Conservation (phyloP, 2,329 filamentous ascomycete genomes). For the Gliomastix tumulicola region DNA sequence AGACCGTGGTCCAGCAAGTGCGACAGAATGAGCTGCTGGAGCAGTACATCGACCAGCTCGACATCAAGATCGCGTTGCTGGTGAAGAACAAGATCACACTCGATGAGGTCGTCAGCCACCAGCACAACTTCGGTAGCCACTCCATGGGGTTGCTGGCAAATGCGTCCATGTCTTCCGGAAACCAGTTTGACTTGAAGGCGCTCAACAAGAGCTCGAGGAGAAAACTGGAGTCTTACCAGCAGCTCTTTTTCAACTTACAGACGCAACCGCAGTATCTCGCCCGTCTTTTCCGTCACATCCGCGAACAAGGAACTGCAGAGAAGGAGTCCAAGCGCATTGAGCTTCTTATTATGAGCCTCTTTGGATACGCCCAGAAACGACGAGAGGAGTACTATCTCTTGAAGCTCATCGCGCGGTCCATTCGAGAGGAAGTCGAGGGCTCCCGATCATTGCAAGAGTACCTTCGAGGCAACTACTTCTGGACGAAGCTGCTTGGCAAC, state of each 20-base stretch:
- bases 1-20: constrained; percentile 95
- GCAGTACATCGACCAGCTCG: constrained; percentile 95
- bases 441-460: constrained; percentile 75
- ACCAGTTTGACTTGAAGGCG: constrained; percentile 94
- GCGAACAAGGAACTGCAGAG: constrained; percentile 78
- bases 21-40: constrained; percentile 95
- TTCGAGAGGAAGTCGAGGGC: constrained; percentile 77
- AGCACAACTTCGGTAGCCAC: constrained; percentile 90
- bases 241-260: constrained; percentile 94
- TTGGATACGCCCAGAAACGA: constrained; percentile 94
- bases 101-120: constrained; percentile 94
- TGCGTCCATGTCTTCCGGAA: constrained; percentile 78
- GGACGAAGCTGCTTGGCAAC: constrained; percentile 76
- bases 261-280: constrained; percentile 94
- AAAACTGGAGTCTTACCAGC: constrained; percentile 95
- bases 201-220: constrained; percentile 93
- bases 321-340: constrained; percentile 92
- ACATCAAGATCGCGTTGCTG: constrained; percentile 96
- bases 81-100: constrained; percentile 99
- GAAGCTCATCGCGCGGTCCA: constrained; percentile 76
- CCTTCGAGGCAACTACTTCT: constrained; percentile 85
- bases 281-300: constrained; percentile 75
- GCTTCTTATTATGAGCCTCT: constrained; percentile 90
- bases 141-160: constrained; percentile 80
- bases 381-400: constrained; percentile 95